These are phyloP conservation scores for Leishmania tropica DNA, from an alignment of 208 protist species.

Conservation along the genomic window DNA sequence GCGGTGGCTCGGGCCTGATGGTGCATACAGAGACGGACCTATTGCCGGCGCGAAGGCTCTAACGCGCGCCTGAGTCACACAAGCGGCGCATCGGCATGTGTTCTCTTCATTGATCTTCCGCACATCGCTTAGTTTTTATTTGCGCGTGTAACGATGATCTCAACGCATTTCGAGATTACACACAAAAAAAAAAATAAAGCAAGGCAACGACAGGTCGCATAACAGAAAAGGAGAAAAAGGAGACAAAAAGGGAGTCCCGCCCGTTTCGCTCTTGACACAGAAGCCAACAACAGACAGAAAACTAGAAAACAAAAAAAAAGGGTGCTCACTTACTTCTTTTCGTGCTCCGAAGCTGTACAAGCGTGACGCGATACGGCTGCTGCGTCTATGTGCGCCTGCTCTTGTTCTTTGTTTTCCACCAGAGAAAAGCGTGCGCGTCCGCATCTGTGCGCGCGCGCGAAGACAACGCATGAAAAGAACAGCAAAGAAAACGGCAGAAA, in stretches of 20 bases:
- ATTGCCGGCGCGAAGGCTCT: neutral
- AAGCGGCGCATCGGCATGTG: neutral
- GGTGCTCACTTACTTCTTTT: neutral
- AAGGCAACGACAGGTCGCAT: neutral
- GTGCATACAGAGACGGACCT: neutral
- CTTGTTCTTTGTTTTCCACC: neutral
- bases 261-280: neutral
- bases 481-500: neutral
- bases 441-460: neutral
- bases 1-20: neutral
- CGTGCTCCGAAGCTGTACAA: neutral
- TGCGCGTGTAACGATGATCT: neutral
- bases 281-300: neutral
- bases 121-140: neutral
- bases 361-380: neutral
- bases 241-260: neutral
- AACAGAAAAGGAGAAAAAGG: neutral
- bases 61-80: neutral
- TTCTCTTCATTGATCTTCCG: neutral
- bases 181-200: too few relatives aligned
- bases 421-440: neutral
- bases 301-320: neutral
- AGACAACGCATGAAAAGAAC: neutral
- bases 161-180: too few relatives aligned
- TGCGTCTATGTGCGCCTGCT: neutral